Base-by-base conservation (phyloP, 2,329 filamentous ascomycete genomes). In the Claviceps monticola region DNA sequence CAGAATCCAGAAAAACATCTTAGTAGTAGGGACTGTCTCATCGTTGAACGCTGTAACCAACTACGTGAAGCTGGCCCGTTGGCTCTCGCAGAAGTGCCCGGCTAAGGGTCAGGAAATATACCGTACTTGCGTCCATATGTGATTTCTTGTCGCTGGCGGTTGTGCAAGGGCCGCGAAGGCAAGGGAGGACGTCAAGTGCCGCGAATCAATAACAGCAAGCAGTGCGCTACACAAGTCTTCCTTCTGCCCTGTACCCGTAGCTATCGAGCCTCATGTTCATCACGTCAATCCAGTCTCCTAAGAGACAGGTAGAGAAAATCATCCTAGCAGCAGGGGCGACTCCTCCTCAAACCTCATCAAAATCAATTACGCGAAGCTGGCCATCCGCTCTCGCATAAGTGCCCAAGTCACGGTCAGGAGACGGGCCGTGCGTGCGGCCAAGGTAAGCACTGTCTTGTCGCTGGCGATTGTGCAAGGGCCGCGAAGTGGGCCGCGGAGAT, bases 91-190 rank as follows among this genome's bases (percentile, higher is more conserved):
- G 68, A 70, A 49, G 60, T 58, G 52, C 62, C 65, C 38, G 63
- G 58, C 9, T 61, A 60, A 13, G 59, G 57, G 14, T 67, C 66
- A 5, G 61, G 57, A 19, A 54, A 58, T 13, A 60, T 42, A 7
- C 62, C 57, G 5, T 59, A 60, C 34, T 56, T 54, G 21, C 55
- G 55, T 19, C 58, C 54, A 38, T 69, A 64, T 2, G 59, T 51
- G 13, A 71, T 68, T 17, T 60, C 53, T 49, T 67, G 68, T 29
- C 69, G 62, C 54, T 67, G 62, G 3, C 68, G 64, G 41, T 71
- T 69, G 58, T 64, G 63, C 5, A 70, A 60, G 1, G 66, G 60
- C 19, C 61, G 57, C 3, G 29, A 54, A 55, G 51, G 56, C 64
- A 34, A 34, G 9, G 3, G 3, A 34, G 29, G 9, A 11, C 29